Conservation (phyloP, 2,329 filamentous ascomycete genomes). For the Coniella lustricola region DNA sequence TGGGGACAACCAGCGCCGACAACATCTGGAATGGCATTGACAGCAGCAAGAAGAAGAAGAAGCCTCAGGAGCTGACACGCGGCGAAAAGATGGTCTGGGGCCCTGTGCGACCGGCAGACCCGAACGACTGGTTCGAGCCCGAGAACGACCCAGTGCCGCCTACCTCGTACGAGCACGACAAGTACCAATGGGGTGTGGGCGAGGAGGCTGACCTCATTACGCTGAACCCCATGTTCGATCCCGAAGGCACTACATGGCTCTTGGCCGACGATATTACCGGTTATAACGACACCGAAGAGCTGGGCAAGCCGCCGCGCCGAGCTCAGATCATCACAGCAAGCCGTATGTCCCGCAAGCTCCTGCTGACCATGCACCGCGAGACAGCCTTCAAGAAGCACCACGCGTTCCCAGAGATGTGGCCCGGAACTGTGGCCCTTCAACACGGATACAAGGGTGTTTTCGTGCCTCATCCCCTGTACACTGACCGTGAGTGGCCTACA, state of each 20-base stretch:
- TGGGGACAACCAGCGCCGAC: slow-evolving; percentile 57
- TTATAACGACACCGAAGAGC: slow-evolving; percentile 58
- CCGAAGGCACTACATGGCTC: slow-evolving; percentile 78
- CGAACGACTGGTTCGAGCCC: slow-evolving; percentile 64
- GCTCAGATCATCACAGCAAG: slow-evolving; percentile 85
- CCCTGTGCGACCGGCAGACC: slow-evolving; percentile 61
- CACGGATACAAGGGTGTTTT: slow-evolving; percentile 92
- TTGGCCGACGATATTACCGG: slow-evolving; percentile 78
- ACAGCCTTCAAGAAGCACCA: slow-evolving; percentile 78
- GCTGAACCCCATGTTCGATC: slow-evolving; percentile 87
- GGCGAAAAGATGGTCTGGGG: slow-evolving; percentile 73
- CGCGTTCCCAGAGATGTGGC: slow-evolving; percentile 97
- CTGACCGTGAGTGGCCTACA: slow-evolving; percentile 80
- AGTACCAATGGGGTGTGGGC: slow-evolving; percentile 78
- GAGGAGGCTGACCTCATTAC: slow-evolving; percentile 91
- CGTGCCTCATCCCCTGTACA: slow-evolving; percentile 80
- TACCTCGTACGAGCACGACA: slow-evolving; percentile 67
- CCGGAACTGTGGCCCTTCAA: slow-evolving; percentile 76
- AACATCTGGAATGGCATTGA: slow-evolving; percentile 57
- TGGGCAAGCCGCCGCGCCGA: slow-evolving; percentile 61
- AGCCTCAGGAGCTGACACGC: slow-evolving; percentile 28
- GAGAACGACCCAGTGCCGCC: slow-evolving; percentile 70
- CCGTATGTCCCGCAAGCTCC: slow-evolving; percentile 71
- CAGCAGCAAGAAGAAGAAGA: slow-evolving; percentile 26
- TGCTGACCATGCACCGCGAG: slow-evolving; percentile 85